Evolutionary conservation across 2,329 filamentous ascomycete genomes (phyloP).

Genomic region (Arthrinium phaeospermum): DNA sequence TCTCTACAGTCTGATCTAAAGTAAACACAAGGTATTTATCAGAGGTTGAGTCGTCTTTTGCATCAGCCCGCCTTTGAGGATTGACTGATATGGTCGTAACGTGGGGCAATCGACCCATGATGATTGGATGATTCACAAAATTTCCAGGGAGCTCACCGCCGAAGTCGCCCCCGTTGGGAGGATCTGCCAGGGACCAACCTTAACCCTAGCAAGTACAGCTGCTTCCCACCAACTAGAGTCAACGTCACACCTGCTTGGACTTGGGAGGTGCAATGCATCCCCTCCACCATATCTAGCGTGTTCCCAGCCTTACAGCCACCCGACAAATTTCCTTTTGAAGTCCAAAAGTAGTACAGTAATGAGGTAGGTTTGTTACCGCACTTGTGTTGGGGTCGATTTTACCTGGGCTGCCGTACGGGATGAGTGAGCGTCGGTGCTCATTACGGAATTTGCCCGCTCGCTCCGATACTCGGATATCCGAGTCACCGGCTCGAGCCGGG

Average conservation of each 20-base stretch:
- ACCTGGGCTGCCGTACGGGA: no score
- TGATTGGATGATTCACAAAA: conserved; percentile 1
- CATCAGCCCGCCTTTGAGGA: not conserved
- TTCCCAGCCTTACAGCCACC: no score
- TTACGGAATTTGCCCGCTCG: not conserved
- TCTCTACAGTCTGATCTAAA: not conserved
- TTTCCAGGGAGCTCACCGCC: conserved; percentile 11
- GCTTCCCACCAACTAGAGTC: not conserved
- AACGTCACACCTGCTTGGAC: not conserved
- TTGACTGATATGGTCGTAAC: not conserved
- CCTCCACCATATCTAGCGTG: no score
- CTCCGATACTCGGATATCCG: conserved; percentile 12
- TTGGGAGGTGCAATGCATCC: not conserved
- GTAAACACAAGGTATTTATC: not conserved
- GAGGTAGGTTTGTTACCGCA: no score
- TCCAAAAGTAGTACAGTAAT: no score
- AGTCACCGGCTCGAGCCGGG: not conserved
- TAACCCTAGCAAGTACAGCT: not conserved
- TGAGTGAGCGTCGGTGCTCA: not conserved
- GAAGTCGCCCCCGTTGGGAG: not conserved
- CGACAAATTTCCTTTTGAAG: no score
- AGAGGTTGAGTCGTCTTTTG: not conserved
- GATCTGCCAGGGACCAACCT: conserved; percentile 15
- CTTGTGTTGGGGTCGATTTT: no score
- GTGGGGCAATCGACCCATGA: not conserved